Conservation (phyloP, 768 basidiomycete species). For the Dentipellis sp. region DNA sequence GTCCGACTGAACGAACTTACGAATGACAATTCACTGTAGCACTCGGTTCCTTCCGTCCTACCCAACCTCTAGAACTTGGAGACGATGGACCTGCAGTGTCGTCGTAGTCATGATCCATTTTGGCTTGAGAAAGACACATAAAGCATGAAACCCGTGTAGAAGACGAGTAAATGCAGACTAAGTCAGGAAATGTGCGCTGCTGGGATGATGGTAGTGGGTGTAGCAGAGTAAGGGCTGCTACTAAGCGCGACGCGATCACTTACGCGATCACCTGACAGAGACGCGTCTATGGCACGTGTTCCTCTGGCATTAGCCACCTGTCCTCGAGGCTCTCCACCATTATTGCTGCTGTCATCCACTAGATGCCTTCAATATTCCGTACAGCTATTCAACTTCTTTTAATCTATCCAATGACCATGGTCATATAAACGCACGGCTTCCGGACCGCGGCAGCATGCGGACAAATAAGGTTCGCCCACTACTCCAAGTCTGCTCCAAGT, state of each 20-base stretch:
- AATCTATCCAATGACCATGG: no score
- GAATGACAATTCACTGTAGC: background rate
- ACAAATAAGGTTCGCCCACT: background rate
- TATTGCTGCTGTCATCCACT: no score
- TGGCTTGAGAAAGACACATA: no score
- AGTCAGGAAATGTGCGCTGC: background rate
- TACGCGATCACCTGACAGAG: background rate
- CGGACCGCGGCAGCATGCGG: background rate
- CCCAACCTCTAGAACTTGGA: background rate
- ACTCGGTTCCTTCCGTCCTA: background rate
- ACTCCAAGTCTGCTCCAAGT: background rate
- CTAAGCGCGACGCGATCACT: background rate
- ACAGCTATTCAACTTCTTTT: no score
- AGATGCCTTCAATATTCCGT: no score
- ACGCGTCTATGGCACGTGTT: background rate
- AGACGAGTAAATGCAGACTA: no score
- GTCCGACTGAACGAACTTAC: background rate
- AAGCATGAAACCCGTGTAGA: no score
- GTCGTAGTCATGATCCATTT: no score
- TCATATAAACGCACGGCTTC: background rate
- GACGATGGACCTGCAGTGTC: background rate
- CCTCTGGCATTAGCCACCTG: no score
- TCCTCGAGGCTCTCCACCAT: no score
- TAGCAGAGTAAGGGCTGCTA: background rate
- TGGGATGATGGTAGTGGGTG: background rate